Conservation (phyloP, 495 filamentous ascomycete genomes). For the Astrothelium macrocarpum region DNA sequence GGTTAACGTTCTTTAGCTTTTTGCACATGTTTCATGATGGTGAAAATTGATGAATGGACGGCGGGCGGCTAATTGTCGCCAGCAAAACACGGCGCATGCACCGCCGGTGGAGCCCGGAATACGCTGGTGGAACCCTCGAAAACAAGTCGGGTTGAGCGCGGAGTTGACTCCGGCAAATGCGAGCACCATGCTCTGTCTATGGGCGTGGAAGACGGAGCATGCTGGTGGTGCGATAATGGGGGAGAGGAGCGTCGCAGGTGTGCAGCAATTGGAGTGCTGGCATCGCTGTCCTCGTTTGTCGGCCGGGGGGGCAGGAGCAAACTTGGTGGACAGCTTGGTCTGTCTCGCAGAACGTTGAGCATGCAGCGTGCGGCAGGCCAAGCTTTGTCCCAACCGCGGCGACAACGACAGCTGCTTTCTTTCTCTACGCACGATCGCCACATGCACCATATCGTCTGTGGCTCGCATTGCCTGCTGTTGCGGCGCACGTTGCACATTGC, state of each 20-base stretch:
- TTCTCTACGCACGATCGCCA: background rate
- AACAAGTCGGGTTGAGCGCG: conserved; percentile 1
- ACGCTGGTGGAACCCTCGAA: background rate
- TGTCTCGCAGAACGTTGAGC: background rate
- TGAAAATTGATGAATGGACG: background rate
- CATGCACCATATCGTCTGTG: background rate
- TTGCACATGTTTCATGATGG: background rate
- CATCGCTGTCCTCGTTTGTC: background rate
- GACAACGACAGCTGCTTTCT: background rate
- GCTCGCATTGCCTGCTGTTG: too few species aligned
- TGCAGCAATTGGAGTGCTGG: background rate
- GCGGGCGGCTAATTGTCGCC: background rate
- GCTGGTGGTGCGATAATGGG: background rate
- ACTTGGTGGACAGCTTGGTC: background rate
- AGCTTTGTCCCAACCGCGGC: background rate
- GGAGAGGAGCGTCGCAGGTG: background rate
- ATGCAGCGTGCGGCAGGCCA: background rate
- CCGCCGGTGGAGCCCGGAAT: background rate
- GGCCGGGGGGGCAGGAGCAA: background rate
- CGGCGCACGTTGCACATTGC: too few species aligned
- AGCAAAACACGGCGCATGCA: background rate
- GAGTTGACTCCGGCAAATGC: conserved; percentile 5
- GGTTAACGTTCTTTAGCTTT: background rate
- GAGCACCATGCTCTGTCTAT: background rate
- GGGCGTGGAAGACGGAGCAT: background rate